Evolutionary conservation across 805 yeast genomes (phyloP), one percentile per base, ranked within the genome.

Genomic region (Debaryomyces maramus): DNA sequence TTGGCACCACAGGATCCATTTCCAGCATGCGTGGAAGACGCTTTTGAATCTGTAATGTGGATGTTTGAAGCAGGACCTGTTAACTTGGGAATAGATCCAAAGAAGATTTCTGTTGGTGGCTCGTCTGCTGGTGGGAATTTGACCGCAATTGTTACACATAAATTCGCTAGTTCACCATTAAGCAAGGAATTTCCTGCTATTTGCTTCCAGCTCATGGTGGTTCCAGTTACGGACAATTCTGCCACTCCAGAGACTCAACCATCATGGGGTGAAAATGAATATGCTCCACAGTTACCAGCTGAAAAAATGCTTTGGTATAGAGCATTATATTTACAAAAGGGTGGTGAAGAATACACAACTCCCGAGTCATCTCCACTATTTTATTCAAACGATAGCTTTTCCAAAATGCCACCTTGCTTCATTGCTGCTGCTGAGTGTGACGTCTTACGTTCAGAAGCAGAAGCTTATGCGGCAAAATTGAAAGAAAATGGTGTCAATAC

Each of bases 1-100:
- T 52, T 73, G 39, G 78, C 78, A 0, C 81, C 80, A 3, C 77
- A 75, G 49, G 46, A 56, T 47, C 73, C 73, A 16, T 75, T 58
- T 50, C 80, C 81, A 3, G 74, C 77, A 7, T 61, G 72, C 32
- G 65, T 70, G 2, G 65, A 73, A 7, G 79, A 74, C 55, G 50
- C 70, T n/a, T 69, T 57, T 43, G 61, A 54, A 26, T 67, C 75
- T 3, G 46, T 60, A 11, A 11, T 65, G 14, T 67, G 61, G 52
- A 55, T 55, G 4, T 46, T 55, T 9, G 55, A 50, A 23, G 16
- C 30, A 4, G 60, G 50, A 1, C 42, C 60, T 5, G 13, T 34
- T 5, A 45, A 44, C 10, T 43, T 65, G 21, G 53, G 50, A 1
- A 54, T 63, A 17, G 60, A 69, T 39, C 48, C 52, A 33, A 48